These are phyloP conservation scores for Termitomyces bulborhizus DNA, from an alignment of 768 basidiomycete species.

Conservation along the genomic window DNA sequence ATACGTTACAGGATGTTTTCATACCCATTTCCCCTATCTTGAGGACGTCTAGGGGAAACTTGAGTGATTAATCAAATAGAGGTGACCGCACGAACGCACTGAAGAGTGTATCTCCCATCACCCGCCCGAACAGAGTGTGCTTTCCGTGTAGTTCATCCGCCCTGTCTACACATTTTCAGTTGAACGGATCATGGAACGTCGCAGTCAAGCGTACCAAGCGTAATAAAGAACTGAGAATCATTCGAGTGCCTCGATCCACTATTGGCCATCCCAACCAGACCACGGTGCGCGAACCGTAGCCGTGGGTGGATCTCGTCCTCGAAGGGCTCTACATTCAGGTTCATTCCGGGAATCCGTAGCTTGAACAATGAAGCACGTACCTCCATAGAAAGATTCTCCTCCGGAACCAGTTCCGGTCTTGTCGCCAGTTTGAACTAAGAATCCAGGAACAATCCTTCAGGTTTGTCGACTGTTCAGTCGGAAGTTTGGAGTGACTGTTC, in stretches of 20 bases:
- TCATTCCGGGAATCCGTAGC: not conserved
- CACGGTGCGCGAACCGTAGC: constrained; percentile 83
- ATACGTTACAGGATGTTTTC: constrained; percentile 14
- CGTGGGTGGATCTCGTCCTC: constrained; percentile 94
- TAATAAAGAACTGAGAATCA: constrained; percentile 93
- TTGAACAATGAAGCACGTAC: constrained; percentile 24
- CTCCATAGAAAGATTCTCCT: constrained; percentile 95
- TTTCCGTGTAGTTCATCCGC: constrained; percentile 93
- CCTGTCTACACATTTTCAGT: constrained; percentile 44
- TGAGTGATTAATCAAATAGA: not conserved
- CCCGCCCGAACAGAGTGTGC: constrained; percentile 91
- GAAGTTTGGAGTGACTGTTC: not conserved
- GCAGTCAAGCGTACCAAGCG: constrained; percentile 53
- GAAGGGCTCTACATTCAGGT: constrained; percentile 61
- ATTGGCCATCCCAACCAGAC: constrained; percentile 93
- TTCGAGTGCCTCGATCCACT: constrained; percentile 83
- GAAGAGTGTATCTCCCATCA: constrained; percentile 83
- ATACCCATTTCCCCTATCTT: constrained; percentile 88
- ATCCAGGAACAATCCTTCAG: constrained; percentile 71
- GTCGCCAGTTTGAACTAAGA: constrained; percentile 95
- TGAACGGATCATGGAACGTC: not conserved
- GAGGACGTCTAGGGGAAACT: constrained; percentile 58
- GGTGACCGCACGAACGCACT: constrained; percentile 44
- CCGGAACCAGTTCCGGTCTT: constrained; percentile 85
- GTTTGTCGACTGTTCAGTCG: not conserved